Base-by-base conservation (phyloP, 768 basidiomycete species). In the Aureoboletus auriporus region DNA sequence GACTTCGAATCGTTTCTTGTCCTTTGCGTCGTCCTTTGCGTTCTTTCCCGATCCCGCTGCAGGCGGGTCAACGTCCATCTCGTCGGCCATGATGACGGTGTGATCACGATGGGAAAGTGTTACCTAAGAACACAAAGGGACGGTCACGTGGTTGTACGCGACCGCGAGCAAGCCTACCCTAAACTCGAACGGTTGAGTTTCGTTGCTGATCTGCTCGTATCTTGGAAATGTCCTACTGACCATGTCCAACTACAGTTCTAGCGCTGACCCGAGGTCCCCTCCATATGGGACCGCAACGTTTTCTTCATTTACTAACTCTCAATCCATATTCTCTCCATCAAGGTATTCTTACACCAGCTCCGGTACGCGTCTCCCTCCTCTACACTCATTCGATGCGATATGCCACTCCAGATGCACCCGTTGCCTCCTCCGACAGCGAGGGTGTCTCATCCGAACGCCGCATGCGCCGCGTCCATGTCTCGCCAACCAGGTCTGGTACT, bases 1-100 rank as follows among this genome's bases (percentile, higher is more conserved):
- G 55, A 99, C 96, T 69, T 98, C 94, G 64, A 99, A 99, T 52
- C 90, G 74, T 62, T 89, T 85, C 72, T 92, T 92, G 26, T 77
- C 75, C 67, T 87, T 87, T 45, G 56, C 66, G 39, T 80, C 79
- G 42, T 81, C 79, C 55, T 76, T 76, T 47, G 62, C 66, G 47
- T 75, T 76, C 57, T 75, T 76, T 35, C 65, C 70, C 36, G 72
- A 66, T 23, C 71, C 58, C 29, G 61, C 33, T 27, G 63, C 57
- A 37, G 66, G 58, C 17, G 62, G 64, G 61, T 92, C 90, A 65
- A 92, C 84, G 47, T 86, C 89, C 79, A 82, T 82, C 42, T 79
- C 75, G 46, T 80, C 81, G 28, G 80, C 76, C 80, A 82, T 82
- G 49, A 48, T 65, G 46, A 34, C 46, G 29, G 40, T 45, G 11